These are phyloP conservation scores for Debaryomyces coudertii DNA, from an alignment of 1,139 yeast species.

Conservation along the genomic window DNA sequence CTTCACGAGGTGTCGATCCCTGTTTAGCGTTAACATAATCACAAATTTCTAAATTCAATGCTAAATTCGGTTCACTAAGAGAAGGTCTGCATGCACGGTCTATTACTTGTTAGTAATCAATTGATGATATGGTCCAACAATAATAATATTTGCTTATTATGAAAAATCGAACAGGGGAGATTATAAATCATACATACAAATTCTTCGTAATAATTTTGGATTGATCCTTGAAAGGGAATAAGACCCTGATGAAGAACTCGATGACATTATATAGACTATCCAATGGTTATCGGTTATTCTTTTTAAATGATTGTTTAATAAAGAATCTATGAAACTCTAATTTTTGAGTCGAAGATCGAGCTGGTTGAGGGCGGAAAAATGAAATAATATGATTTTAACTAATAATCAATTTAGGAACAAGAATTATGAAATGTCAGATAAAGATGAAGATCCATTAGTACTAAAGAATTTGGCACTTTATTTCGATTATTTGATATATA, in stretches of 20 bases:
- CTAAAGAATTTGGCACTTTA: slow-evolving; percentile 59
- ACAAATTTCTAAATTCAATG: slow-evolving; percentile 87
- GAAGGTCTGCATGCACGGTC: slow-evolving; percentile 91
- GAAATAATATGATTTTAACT: slow-evolving; percentile 1
- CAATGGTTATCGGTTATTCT: slow-evolving; percentile 12
- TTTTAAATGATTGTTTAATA: slow-evolving; percentile 17
- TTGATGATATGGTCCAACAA: not conserved
- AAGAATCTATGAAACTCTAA: not conserved
- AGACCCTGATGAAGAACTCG: slow-evolving; percentile 28
- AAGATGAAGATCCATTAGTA: slow-evolving; percentile 63
- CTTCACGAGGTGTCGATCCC: slow-evolving; percentile 89
- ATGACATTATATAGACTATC: slow-evolving; percentile 23
- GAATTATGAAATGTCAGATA: slow-evolving; percentile 16
- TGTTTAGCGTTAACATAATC: slow-evolving; percentile 92
- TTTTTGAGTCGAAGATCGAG: slow-evolving; percentile 4
- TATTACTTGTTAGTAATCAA: slow-evolving; percentile 24
- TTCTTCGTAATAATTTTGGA: slow-evolving; percentile 64
- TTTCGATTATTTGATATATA: slow-evolving; percentile 65
- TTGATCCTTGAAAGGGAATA: slow-evolving; percentile 53
- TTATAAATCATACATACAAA: slow-evolving; percentile 46
- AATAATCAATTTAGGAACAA: not conserved
- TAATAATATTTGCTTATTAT: not conserved
- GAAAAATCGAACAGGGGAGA: not conserved
- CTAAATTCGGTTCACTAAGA: slow-evolving; percentile 83
- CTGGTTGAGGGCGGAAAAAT: slow-evolving; percentile 6